phyloP scores from a whole-genome alignment of 306 rosid species.

The Dalbergia cochinchinensis region DNA sequence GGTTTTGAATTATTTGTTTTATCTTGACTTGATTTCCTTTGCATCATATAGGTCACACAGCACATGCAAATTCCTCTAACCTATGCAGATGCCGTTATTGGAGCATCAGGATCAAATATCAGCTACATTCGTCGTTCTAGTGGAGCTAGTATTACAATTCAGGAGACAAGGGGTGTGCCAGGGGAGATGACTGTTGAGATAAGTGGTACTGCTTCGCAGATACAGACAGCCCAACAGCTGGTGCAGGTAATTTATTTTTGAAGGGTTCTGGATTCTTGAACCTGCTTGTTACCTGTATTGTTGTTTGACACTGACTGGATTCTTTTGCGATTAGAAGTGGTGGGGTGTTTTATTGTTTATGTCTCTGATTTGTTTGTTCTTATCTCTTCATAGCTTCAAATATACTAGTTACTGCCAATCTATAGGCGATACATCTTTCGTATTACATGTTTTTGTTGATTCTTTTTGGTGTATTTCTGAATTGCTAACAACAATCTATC shows the following conservation, averaged over 20 bases:
- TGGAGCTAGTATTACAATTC: slow-evolving; percentile 72
- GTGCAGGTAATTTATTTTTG: slow-evolving; percentile 58
- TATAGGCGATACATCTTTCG: background rate
- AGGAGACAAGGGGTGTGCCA: slow-evolving; percentile 71
- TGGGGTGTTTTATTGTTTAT: slow-evolving; percentile 15
- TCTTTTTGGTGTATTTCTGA: background rate
- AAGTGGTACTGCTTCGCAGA: slow-evolving; percentile 65
- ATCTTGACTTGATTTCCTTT: slow-evolving; percentile 15
- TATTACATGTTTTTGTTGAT: background rate
- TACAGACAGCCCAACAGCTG: slow-evolving; percentile 67
- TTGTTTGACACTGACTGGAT: background rate
- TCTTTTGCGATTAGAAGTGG: background rate
- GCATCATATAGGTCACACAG: slow-evolving; percentile 59
- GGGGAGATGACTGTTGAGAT: slow-evolving; percentile 76
- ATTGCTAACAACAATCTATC: slow-evolving; percentile 2
- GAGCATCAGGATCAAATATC: slow-evolving; percentile 65
- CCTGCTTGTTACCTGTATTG: slow-evolving; percentile 20
- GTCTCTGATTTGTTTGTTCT: slow-evolving; percentile 19
- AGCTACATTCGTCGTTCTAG: slow-evolving; percentile 73
- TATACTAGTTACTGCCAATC: slow-evolving; percentile 18
- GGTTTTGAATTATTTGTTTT: slow-evolving; percentile 15
- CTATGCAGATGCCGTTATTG: slow-evolving; percentile 71
- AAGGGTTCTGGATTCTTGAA: slow-evolving; percentile 27
- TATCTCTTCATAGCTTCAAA: background rate
- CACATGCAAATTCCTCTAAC: slow-evolving; percentile 76